These are phyloP conservation scores for Citrus australasica DNA, from an alignment of 345 rosid species.

Conservation along the genomic window DNA sequence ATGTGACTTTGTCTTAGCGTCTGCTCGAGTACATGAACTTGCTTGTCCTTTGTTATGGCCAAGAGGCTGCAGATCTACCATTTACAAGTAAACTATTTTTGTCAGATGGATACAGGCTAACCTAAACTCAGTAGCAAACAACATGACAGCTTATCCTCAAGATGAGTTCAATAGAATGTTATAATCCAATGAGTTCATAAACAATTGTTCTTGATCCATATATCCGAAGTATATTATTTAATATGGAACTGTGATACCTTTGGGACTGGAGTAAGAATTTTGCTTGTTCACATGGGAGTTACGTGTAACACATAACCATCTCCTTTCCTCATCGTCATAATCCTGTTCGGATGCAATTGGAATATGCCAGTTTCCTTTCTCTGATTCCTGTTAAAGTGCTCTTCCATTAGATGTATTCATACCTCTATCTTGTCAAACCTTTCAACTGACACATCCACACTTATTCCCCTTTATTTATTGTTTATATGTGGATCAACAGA, in stretches of 20 bases:
- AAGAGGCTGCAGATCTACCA: constrained; percentile 26
- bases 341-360: constrained; percentile 44
- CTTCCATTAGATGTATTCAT: not conserved
- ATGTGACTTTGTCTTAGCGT: constrained; percentile 13
- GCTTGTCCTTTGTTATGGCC: constrained; percentile 2
- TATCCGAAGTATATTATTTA: not conserved
- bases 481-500: not conserved
- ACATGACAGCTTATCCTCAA: not conserved
- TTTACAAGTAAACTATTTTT: not conserved
- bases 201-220: not conserved
- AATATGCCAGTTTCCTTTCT: constrained; percentile 69
- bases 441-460: not conserved
- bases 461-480: not conserved
- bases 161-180: not conserved
- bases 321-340: constrained; percentile 35
- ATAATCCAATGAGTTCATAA: not conserved
- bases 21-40: constrained; percentile 8
- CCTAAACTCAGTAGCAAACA: not conserved
- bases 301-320: constrained; percentile 57
- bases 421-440: not conserved
- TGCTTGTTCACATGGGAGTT: constrained; percentile 10
- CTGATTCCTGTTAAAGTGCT: constrained; percentile 53
- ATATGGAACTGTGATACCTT: constrained; percentile 35
- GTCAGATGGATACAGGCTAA: not conserved
- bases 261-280: constrained; percentile 17